Base-by-base conservation (phyloP, 257 asterid genomes). In the Ligustrum vulgare region DNA sequence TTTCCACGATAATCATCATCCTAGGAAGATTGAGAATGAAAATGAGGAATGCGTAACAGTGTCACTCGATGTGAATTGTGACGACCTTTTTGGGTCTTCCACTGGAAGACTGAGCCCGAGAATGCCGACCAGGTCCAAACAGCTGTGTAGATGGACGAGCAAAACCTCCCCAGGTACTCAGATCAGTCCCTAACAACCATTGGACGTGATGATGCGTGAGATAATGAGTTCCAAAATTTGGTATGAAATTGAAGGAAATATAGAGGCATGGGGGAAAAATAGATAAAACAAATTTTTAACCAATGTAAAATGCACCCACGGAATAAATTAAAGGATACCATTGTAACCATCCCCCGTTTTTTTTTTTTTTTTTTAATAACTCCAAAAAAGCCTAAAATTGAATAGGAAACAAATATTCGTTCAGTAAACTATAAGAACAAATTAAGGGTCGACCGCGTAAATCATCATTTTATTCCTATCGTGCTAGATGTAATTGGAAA, bases 71-170 rank as follows among this genome's bases (percentile, higher is more conserved):
- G 75, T 93, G 90, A 18, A 94, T 84, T 0, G 78, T 85, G 16
- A 90, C 88, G 6, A 90, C 85, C 75, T 88, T 90, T 69, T 85
- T 92, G 0, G 94, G 81, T 56, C 78, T 84, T 28, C 82, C 93
- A 23, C 77, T 54, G 0, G 76, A 31, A 11, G 87, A 43, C 16
- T 73, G 82, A 1, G 75, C 20, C 60, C 7, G 80, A 23, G 68
- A 41, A 45, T 74, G 65, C 8, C 18, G 72, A 54, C 70, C 12
- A 1, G 31, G 41, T 69, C 80, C 75, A 33, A 71, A 63, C 16
- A 69, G 60, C 54, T 77, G 82, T 74, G 76, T 51, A 36, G 84
- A 85, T 13, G 89, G 86, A 73, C 72, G 82, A 25, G 22, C 67
- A 70, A 82, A 77, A 10, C 77, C 79, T n/a, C 82, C 79, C 88